Base-by-base conservation (phyloP, 306 rosid species). In the Bauhinia variegata region DNA sequence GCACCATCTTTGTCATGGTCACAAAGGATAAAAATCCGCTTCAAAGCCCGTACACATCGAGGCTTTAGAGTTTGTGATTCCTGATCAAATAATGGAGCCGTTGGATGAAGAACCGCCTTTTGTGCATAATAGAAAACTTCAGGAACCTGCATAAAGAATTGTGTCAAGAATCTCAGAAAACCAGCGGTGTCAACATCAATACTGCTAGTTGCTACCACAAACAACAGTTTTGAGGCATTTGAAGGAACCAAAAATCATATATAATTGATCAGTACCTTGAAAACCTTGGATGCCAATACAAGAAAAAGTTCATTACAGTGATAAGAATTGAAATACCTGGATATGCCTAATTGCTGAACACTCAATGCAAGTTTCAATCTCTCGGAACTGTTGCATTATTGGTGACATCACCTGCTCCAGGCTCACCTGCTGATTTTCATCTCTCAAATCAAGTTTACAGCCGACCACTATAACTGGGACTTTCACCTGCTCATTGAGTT, bases 51-150 rank as follows among this genome's bases (percentile, higher is more conserved):
- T 57, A 95, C 91, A 46, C 99, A 95, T 69, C 96, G 80, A 70
- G 96, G 97, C 86, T 88, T 95, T 67, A 95, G 82, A 68, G 95
- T 91, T 68, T 90, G 99, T 51, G 97, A 78, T 80, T 95, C 99
- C 75, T 90, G 97, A 77, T 95, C 99, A 54, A 95, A 95, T 70
- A 95, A 83, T 59, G 99, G 97, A 58, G 91, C 95, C 0, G 99
- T 95, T 56, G 97, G 97, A 75, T 95, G 99, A 79, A 95, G 99
- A 46, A 95, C 99, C 11, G 97, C 99, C 75, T 95, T 95, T 75
- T 95, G 96, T 14, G 99, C 97, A 63, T 95, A 95, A 82, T 90
- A 95, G 83, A 95, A 95, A 65, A 95, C 99, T 76, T 95, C 99
- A 30, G 96, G 91, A 67, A 95, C 86, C 99, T 95, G 76, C 89